Conservation (phyloP, 345 rosid genomes). For the Lepidium sativum region DNA sequence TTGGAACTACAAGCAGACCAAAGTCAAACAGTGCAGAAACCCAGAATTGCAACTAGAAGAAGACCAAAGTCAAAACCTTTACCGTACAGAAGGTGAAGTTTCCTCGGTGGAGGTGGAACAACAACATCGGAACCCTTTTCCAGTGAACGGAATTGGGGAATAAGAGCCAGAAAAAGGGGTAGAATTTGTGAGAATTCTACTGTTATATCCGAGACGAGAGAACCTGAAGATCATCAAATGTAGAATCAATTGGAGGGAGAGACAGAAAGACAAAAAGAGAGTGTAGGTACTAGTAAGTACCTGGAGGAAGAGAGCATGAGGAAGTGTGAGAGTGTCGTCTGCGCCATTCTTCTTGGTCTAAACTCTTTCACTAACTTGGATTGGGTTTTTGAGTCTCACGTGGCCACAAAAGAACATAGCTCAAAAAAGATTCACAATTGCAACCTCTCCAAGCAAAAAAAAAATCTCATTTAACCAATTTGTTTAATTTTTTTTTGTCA, state of each 20-base stretch:
- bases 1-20: not conserved
- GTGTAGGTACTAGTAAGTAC: not conserved
- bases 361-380: not conserved
- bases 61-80: not conserved
- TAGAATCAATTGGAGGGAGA: not conserved
- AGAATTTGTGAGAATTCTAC: constrained; percentile 3
- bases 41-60: not conserved
- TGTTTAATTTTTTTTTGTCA: no score
- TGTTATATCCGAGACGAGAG: constrained; percentile 14
- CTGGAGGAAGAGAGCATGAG: constrained; percentile 17
- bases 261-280: not conserved
- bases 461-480: no score
- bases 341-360: constrained; percentile 8
- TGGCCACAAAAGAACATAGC: not conserved
- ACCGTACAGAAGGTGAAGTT: constrained; percentile 14
- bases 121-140: constrained; percentile 16
- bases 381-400: not conserved
- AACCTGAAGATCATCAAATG: not conserved
- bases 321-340: constrained; percentile 12
- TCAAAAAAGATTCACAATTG: no score
- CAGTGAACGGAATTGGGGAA: not conserved
- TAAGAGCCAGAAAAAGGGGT: not conserved
- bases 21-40: not conserved
- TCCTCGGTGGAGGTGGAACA: constrained; percentile 4
- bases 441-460: no score